phyloP scores from a whole-genome alignment of 225 moss, liverwort and hornwort species.

The Pleurozium schreberi region DNA sequence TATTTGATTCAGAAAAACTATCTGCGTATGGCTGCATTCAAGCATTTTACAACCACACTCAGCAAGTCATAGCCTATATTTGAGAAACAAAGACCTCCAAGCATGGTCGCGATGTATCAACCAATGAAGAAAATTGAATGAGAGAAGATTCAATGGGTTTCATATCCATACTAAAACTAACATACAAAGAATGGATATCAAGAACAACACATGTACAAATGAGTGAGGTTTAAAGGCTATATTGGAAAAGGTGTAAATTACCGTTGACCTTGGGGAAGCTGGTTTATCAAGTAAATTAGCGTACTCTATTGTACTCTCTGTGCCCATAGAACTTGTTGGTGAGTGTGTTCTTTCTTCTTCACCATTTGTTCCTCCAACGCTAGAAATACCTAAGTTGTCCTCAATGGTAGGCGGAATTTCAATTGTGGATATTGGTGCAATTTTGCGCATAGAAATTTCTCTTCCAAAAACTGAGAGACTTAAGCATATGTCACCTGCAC shows the following conservation, averaged over 20 bases:
- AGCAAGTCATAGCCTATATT: neutral
- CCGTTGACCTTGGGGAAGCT: constrained; percentile 9
- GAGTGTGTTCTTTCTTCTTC: constrained; percentile 5
- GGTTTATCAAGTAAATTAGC: constrained; percentile 10
- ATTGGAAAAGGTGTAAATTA: neutral
- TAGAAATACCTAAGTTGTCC: constrained; percentile 3
- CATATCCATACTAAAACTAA: neutral
- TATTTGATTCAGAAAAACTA: constrained; percentile 14
- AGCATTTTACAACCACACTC: neutral
- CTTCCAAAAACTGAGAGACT: constrained; percentile 52
- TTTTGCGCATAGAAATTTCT: neutral
- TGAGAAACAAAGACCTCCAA: neutral
- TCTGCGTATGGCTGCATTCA: constrained; percentile 9
- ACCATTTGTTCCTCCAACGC: neutral
- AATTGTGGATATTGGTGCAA: neutral
- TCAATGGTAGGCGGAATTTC: constrained; percentile 5
- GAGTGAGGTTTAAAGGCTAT: neutral
- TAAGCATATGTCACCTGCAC: constrained; percentile 54
- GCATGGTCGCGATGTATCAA: neutral
- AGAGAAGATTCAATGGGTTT: neutral
- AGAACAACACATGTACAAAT: neutral
- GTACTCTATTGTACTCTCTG: constrained; percentile 16
- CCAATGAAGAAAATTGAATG: neutral
- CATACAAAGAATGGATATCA: neutral
- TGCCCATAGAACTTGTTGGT: constrained; percentile 16